Percentiles rank a stretch among this genome's conserved stretches.
phyloP scores from a whole-genome alignment of 805 yeast species.

The Pichia californica region DNA sequence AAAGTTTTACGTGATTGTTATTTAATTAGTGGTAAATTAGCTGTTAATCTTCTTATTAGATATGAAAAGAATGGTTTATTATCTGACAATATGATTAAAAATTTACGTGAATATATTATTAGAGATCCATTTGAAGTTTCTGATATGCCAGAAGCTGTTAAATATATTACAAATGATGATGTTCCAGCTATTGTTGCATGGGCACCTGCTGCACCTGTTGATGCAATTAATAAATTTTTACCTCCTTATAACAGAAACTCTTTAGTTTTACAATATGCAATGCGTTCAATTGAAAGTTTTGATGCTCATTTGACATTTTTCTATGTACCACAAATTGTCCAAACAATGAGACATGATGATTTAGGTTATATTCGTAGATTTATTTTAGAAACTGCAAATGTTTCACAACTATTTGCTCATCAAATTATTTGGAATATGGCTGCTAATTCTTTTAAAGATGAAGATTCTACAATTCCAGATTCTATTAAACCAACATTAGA shows the following conservation, averaged over 20 bases:
- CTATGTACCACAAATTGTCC: constrained; percentile 97
- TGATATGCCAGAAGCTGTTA: constrained; percentile 51
- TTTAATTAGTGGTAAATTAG: constrained; percentile 61
- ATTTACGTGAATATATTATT: constrained; percentile 39
- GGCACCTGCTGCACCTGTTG: constrained; percentile 74
- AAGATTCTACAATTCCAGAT: constrained; percentile 77
- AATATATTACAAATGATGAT: constrained; percentile 35
- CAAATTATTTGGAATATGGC: constrained; percentile 97
- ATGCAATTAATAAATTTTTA: constrained; percentile 74
- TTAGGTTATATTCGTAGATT: constrained; percentile 83
- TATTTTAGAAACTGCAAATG: constrained; percentile 86
- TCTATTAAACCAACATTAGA: constrained; percentile 78
- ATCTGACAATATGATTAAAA: constrained; percentile 32
- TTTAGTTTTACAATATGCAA: constrained; percentile 72
- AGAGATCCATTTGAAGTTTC: constrained; percentile 55
- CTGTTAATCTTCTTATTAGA: constrained; percentile 61
- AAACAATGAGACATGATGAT: constrained; percentile 74
- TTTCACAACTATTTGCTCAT: constrained; percentile 88
- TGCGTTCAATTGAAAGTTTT: constrained; percentile 82
- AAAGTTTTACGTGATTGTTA: constrained; percentile 52
- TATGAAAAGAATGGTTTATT: constrained; percentile 26
- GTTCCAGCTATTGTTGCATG: constrained; percentile 40
- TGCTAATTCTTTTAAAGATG: constrained; percentile 89
- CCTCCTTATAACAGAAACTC: constrained; percentile 68
- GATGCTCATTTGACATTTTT: constrained; percentile 87